Evolutionary conservation across 805 yeast genomes (phyloP).

Genomic region (Zygotorulaspora danielsina): DNA sequence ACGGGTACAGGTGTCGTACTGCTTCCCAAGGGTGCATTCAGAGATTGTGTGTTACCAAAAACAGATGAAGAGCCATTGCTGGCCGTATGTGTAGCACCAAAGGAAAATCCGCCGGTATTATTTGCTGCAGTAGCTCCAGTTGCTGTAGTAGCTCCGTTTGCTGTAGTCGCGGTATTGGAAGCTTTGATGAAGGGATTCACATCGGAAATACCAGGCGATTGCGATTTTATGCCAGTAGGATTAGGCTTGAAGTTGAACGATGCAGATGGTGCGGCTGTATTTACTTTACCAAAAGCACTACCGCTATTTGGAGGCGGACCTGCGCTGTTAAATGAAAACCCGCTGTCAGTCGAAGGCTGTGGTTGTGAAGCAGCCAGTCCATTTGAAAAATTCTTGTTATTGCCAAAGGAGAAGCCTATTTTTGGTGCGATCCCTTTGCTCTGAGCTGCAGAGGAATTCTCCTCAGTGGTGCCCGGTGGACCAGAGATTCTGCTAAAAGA

Average conservation of each 20-base stretch:
- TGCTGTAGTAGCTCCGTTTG: not conserved
- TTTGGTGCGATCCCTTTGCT: constrained; percentile 8
- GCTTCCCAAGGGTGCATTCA: constrained; percentile 12
- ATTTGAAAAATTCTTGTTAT: constrained; percentile 1
- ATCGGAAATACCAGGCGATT: not conserved
- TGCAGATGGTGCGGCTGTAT: not conserved
- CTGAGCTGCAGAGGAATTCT: not conserved
- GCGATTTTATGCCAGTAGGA: constrained; percentile 1
- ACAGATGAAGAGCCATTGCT: constrained; percentile 6
- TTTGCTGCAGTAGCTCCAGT: not conserved
- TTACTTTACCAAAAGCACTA: not conserved
- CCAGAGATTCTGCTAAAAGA: constrained; percentile 3
- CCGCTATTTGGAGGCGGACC: constrained; percentile 2
- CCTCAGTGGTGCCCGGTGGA: not conserved
- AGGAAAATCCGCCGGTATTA: constrained; percentile 7
- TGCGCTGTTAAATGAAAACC: constrained; percentile 1
- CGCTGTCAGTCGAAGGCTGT: constrained; percentile 1
- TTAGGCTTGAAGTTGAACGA: constrained; percentile 10
- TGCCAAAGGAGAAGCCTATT: constrained; percentile 4
- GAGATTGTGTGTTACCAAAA: constrained; percentile 13
- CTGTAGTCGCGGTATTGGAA: not conserved
- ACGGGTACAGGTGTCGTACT: constrained; percentile 18
- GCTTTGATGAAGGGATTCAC: constrained; percentile 9
- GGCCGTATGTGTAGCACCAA: constrained; percentile 2
- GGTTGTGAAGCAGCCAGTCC: not conserved